These are phyloP conservation scores for Hypoxylon intermedium DNA, from an alignment of 495 filamentous ascomycete genomes.

Conservation along the genomic window DNA sequence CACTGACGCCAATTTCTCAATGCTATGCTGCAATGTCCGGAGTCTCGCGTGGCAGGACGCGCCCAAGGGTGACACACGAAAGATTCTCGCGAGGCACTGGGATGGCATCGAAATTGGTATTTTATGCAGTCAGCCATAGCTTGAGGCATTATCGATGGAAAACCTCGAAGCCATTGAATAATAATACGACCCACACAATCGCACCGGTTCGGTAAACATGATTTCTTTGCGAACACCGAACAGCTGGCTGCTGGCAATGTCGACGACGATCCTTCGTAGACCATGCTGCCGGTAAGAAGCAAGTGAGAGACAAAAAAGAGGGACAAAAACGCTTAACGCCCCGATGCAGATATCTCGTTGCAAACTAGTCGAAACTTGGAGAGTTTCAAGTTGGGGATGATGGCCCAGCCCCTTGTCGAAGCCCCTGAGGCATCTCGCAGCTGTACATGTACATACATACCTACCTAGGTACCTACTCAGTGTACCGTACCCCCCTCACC, in stretches of 20 bases:
- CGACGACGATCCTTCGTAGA: conserved; percentile 26
- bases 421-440: conserved; percentile 8
- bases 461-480: too few species aligned
- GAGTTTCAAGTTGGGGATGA: conserved; percentile 45
- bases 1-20: conserved; percentile 16
- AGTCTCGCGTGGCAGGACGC: conserved; percentile 34
- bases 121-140: neutral
- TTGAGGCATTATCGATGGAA: too few species aligned
- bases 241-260: too few species aligned
- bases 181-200: conserved; percentile 1
- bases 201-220: neutral
- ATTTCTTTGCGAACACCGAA: conserved; percentile 7
- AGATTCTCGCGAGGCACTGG: neutral
- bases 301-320: conserved; percentile 2
- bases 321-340: conserved; percentile 26
- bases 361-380: conserved; percentile 43
- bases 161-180: too few species aligned
- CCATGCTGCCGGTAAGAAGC: conserved; percentile 35
- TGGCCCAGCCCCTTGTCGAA: conserved; percentile 30
- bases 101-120: conserved; percentile 6
- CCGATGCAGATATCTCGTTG: conserved; percentile 30
- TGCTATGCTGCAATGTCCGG: conserved; percentile 17
- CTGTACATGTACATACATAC: too few species aligned
- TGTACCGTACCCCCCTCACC: too few species aligned
- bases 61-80: conserved; percentile 12